A percentile compares a stretch with the other conserved stretches of the same genome.
Evolutionary conservation across 148 eudicot genomes (phyloP).

Genomic region (Camellia japonica): DNA sequence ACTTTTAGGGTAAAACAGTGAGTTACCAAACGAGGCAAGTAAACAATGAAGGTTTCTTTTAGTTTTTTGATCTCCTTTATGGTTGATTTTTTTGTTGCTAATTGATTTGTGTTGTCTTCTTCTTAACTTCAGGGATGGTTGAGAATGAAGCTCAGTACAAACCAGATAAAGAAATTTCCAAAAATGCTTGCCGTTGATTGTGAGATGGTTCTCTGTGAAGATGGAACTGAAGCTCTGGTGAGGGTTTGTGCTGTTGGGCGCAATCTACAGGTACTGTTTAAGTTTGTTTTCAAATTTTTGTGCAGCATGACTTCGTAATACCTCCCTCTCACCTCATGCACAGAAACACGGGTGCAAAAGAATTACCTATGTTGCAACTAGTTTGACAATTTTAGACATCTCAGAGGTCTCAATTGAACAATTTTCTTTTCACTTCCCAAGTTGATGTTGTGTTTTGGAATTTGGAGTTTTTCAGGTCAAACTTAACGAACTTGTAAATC

Average conservation of each 20-base stretch:
- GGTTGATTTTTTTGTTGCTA: not conserved
- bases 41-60: not conserved
- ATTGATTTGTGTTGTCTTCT: not conserved
- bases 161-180: slow-evolving; percentile 29
- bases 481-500: slow-evolving; percentile 80
- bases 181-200: slow-evolving; percentile 82
- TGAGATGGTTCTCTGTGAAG: slow-evolving; percentile 99
- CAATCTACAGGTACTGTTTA: slow-evolving; percentile 51
- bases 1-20: no score
- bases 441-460: not conserved
- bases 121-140: slow-evolving; percentile 60
- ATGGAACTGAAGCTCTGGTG: slow-evolving; percentile 93
- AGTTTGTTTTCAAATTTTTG: not conserved
- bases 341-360: not conserved
- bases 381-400: not conserved
- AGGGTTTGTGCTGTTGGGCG: slow-evolving; percentile 81
- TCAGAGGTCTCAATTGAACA: not conserved
- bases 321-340: not conserved
- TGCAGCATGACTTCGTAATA: not conserved
- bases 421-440: not conserved
- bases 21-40: no score
- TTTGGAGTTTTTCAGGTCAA: slow-evolving; percentile 50
- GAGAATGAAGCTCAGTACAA: slow-evolving; percentile 51
- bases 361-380: not conserved
- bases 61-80: not conserved